Percentiles rank a stretch among this genome's conserved stretches.
These are phyloP conservation scores for Stagonosporopsis tanaceti DNA, from an alignment of 2,329 filamentous ascomycete genomes.

Conservation along the genomic window DNA sequence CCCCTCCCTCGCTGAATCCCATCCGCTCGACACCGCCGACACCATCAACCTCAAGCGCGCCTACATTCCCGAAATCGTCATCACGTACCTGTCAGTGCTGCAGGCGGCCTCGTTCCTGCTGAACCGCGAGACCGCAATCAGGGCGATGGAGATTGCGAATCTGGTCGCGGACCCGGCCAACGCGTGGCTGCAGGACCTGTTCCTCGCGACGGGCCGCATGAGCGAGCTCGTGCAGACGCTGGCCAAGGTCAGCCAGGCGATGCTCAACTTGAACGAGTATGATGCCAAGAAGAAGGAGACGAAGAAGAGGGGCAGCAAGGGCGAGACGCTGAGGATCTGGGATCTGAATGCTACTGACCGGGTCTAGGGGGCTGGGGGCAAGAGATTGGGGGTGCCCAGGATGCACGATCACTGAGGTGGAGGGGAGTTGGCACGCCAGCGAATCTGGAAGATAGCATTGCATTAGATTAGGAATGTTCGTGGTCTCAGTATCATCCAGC, in stretches of 20 bases:
- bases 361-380: not conserved
- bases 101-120: constrained; percentile 79
- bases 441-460: not conserved
- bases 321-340: constrained; percentile 55
- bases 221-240: constrained; percentile 64
- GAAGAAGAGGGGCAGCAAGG: constrained; percentile 53
- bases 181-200: constrained; percentile 47
- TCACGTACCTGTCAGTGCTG: constrained; percentile 83
- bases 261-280: constrained; percentile 60
- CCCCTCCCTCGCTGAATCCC: constrained; percentile 23
- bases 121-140: constrained; percentile 77
- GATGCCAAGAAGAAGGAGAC: constrained; percentile 49
- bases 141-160: constrained; percentile 86
- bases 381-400: not conserved
- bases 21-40: constrained; percentile 56
- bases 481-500: too few species aligned
- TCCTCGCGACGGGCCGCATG: constrained; percentile 54
- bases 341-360: constrained; percentile 43
- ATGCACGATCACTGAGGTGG: not conserved
- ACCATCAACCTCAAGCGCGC: constrained; percentile 72
- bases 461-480: too few species aligned
- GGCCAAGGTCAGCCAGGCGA: constrained; percentile 77
- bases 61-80: constrained; percentile 85
- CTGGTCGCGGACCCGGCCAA: constrained; percentile 64
- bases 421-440: not conserved